phyloP scores from a whole-genome alignment of 2,329 filamentous ascomycete species.

The Pseudodiploospora longispora region DNA sequence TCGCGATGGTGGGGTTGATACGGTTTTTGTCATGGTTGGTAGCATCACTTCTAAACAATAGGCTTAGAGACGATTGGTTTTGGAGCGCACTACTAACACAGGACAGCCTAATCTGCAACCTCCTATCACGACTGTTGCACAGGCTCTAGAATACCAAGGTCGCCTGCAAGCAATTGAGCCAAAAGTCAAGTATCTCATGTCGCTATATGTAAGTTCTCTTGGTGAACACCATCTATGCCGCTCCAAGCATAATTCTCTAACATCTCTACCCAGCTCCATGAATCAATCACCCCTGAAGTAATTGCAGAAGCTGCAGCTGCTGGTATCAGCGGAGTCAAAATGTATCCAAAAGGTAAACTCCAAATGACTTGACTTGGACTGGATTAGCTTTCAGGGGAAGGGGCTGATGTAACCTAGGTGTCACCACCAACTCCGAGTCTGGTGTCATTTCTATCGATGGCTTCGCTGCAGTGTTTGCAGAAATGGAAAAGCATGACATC shows the following conservation, averaged over 20 bases:
- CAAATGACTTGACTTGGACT: background rate
- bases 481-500: constrained; percentile 77
- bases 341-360: constrained; percentile 47
- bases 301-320: constrained; percentile 66
- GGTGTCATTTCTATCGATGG: constrained; percentile 62
- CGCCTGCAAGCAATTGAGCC: constrained; percentile 52
- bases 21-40: constrained; percentile 43
- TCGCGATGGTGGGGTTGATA: constrained; percentile 56
- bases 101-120: constrained; percentile 23
- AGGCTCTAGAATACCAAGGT: constrained; percentile 57
- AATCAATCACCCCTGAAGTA: constrained; percentile 55
- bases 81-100: too few relatives aligned
- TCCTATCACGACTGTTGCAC: constrained; percentile 49
- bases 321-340: constrained; percentile 65
- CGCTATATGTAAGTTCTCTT: constrained; percentile 45
- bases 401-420: constrained; percentile 30
- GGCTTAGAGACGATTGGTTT: too few relatives aligned
- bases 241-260: constrained; percentile 1
- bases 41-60: background rate
- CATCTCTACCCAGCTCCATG: constrained; percentile 36
- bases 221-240: background rate
- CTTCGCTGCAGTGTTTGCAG: constrained; percentile 75
- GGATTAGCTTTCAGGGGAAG: background rate
- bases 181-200: constrained; percentile 64
- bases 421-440: constrained; percentile 58